Base-by-base conservation (phyloP, 1,284 basidiomycete species). In the Stygiomarasmius scandens region DNA sequence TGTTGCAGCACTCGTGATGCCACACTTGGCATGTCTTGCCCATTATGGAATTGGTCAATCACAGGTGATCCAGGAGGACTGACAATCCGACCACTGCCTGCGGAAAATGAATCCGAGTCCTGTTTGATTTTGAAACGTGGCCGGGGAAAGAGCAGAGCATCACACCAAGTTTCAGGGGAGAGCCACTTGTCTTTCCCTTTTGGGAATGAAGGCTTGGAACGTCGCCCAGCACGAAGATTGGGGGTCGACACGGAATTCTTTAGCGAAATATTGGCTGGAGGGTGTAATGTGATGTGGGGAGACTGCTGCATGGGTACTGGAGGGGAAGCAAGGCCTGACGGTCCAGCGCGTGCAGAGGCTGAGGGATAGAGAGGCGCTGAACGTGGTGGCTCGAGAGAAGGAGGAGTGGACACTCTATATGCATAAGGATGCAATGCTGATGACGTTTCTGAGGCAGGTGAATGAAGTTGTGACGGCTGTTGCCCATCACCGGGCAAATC, bases 91-190 rank as follows among this genome's bases (percentile, higher is more conserved):
- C 71, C 74, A 54, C 66, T 73, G n/a, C 25, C 32, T 36, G 32
- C 29, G 20, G 62, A 36, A 25, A 55, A 29, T 48, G 52, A 59
- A 57, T 55, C 1, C 48, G 48, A 49, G 19, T 58, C 63, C 41
- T 72, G 66, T 64, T 74, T 76, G 55, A 85, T 60, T 64, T 80
- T 83, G 63, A 92, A 81, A 49, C 88, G 78, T 4, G 89, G 90
- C 0, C 87, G 80, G 2, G 89, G 90, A 56, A 91, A 85, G 43
- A 92, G 70, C 2, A 92, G 63, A 1, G 89, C 89, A 63, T 90
- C 88, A 69, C 90, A 92, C 87, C 89, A 90, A 10, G 86, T 85
- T 71, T 91, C 87, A 0, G 88, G 82, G 1, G 84, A 82, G 1
- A 90, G 64, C 86, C 87, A 90, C 6, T 84, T 75, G 38, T 89